A percentile compares a stretch with the other conserved stretches of the same genome.
phyloP scores from a whole-genome alignment of 306 rosid species.

The Biancaea sappan region DNA sequence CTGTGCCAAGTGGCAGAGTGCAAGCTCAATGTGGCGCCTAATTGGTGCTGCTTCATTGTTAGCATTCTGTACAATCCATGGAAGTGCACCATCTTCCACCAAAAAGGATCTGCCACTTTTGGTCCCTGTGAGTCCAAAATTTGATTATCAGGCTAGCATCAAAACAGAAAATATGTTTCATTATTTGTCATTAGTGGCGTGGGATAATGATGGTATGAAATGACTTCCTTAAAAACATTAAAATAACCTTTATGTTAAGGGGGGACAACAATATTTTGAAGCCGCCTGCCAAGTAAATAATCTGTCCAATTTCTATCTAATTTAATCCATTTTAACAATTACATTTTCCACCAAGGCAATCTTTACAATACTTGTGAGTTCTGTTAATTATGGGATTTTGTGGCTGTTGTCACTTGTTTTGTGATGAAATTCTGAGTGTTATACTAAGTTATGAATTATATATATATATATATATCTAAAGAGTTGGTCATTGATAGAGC shows the following conservation, averaged over 20 bases:
- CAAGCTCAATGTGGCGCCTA: conserved; percentile 98
- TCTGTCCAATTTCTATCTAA: conserved; percentile 19
- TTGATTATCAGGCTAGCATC: conserved; percentile 14
- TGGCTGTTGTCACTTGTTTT: no score
- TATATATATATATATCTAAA: no score
- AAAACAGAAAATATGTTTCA: conserved; percentile 4
- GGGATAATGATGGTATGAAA: neutral
- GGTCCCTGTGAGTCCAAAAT: conserved; percentile 52
- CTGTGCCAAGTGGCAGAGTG: conserved; percentile 96
- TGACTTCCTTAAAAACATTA: neutral
- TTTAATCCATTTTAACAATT: neutral
- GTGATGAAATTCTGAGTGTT: neutral
- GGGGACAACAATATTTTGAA: conserved; percentile 1
- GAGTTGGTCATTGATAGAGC: no score
- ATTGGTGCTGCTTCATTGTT: conserved; percentile 90
- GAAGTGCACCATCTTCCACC: conserved; percentile 95
- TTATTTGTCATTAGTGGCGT: neutral
- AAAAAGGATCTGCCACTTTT: conserved; percentile 75
- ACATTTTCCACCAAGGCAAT: no score
- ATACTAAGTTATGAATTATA: neutral
- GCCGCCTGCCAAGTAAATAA: neutral
- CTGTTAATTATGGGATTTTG: no score
- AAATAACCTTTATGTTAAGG: neutral
- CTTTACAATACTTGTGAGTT: no score
- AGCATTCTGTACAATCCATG: conserved; percentile 97